These are phyloP conservation scores for Fomitopsis pulvina DNA, from an alignment of 768 basidiomycete genomes.

Conservation along the genomic window DNA sequence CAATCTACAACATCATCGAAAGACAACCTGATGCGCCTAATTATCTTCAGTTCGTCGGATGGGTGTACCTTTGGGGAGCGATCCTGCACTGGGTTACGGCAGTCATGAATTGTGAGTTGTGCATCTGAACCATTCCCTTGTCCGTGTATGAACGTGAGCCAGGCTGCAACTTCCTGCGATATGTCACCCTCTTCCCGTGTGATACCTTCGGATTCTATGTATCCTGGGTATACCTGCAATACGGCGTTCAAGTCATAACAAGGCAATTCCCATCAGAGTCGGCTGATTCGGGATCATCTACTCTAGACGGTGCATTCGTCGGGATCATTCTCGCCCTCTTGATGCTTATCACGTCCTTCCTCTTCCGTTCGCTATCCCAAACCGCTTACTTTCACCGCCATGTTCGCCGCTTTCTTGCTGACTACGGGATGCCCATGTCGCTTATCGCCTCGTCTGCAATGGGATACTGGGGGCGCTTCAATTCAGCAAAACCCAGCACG, in stretches of 20 bases:
- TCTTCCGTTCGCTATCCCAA: conserved; percentile 61
- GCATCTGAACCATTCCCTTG: background rate
- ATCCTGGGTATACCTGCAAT: conserved; percentile 85
- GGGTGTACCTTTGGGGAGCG: conserved; percentile 90
- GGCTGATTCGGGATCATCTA: conserved; percentile 16
- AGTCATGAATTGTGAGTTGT: conserved; percentile 64
- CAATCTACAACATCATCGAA: conserved; percentile 71
- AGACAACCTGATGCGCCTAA: conserved; percentile 51
- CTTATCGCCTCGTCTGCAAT: conserved; percentile 68
- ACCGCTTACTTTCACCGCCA: conserved; percentile 67
- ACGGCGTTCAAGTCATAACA: conserved; percentile 79
- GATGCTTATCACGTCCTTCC: conserved; percentile 69
- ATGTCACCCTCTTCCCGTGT: conserved; percentile 86
- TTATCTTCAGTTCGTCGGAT: conserved; percentile 85
- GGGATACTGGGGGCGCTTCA: conserved; percentile 84
- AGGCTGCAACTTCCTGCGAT: conserved; percentile 82
- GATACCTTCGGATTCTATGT: conserved; percentile 94
- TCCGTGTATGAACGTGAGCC: conserved; percentile 4
- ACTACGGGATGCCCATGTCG: conserved; percentile 90
- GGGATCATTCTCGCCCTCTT: conserved; percentile 69
- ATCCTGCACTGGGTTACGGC: conserved; percentile 83
- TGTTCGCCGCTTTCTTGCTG: conserved; percentile 68
- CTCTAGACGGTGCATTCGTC: conserved; percentile 46
- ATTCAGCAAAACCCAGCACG: conserved; percentile 50
- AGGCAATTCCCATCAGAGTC: conserved; percentile 48